phyloP scores from a whole-genome alignment of 192 early-diverging fungal genomes.

The Entomortierella chlamydospora region DNA sequence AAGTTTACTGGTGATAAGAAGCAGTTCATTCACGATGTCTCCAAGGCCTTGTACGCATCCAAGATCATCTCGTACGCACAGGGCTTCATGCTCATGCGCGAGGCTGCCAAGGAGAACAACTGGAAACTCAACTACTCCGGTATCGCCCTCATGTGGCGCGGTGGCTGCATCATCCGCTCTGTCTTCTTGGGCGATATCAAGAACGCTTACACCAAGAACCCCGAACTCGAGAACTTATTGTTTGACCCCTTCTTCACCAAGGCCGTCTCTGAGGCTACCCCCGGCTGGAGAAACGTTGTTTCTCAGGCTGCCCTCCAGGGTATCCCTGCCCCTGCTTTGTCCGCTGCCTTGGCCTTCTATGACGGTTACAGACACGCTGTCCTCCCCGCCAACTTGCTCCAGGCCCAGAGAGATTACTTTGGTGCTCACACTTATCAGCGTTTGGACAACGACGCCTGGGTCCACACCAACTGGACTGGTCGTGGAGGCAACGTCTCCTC shows the following conservation, averaged over 20 bases:
- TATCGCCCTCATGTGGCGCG: constrained; percentile 99
- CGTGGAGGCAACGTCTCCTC: constrained; percentile 80
- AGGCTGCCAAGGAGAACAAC: constrained; percentile 89
- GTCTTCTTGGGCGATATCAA: constrained; percentile 98
- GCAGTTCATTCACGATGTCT: constrained; percentile 89
- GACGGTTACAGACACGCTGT: constrained; percentile 94
- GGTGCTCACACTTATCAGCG: constrained; percentile 97
- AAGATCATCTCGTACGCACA: constrained; percentile 99
- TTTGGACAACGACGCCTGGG: constrained; percentile 75
- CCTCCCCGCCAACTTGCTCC: constrained; percentile 95
- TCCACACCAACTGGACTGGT: constrained; percentile 99
- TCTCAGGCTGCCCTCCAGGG: constrained; percentile 83
- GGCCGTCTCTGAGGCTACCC: constrained; percentile 85
- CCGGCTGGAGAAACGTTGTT: constrained; percentile 90
- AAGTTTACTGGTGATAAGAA: constrained; percentile 89
- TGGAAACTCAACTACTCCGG: constrained; percentile 98
- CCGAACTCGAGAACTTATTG: constrained; percentile 88
- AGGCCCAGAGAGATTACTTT: constrained; percentile 99
- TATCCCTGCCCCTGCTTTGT: constrained; percentile 90
- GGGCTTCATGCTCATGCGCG: constrained; percentile 98
- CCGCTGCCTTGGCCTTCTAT: constrained; percentile 95
- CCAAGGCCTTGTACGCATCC: constrained; percentile 94
- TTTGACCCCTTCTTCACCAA: constrained; percentile 98
- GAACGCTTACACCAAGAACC: constrained; percentile 91
- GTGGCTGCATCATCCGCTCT: constrained; percentile 98